A percentile compares a stretch with the other conserved stretches of the same genome.
Evolutionary conservation across 2,329 filamentous ascomycete species (phyloP).

Genomic region (Ramularia collo-cygni): DNA sequence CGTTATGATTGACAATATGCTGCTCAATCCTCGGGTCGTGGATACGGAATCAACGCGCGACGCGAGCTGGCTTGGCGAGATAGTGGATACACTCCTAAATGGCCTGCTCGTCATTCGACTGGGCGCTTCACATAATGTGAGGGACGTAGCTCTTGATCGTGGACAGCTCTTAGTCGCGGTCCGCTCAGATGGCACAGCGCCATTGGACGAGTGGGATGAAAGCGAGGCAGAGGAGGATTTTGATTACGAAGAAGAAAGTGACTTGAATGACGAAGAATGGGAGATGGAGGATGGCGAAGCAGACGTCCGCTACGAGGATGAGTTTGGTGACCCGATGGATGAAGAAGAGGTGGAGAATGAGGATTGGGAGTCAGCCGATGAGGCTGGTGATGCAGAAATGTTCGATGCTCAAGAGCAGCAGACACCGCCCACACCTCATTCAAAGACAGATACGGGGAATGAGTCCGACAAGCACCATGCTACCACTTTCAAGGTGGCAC

Average conservation of each 20-base stretch:
- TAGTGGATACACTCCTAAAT: constrained; percentile 48
- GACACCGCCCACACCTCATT: constrained; percentile 18
- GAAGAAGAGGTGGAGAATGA: constrained; percentile 38
- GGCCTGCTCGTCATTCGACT: constrained; percentile 50
- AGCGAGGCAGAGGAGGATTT: too few relatives aligned
- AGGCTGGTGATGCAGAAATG: constrained; percentile 16
- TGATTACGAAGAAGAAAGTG: constrained; percentile 22
- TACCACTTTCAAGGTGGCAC: too few relatives aligned
- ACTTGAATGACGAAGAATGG: constrained; percentile 31
- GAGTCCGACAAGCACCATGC: background rate
- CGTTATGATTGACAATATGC: constrained; percentile 47
- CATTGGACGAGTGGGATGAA: constrained; percentile 18
- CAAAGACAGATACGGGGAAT: background rate
- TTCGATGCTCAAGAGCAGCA: constrained; percentile 15
- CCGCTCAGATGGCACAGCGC: constrained; percentile 28
- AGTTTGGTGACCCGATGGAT: constrained; percentile 38
- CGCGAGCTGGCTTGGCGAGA: constrained; percentile 50
- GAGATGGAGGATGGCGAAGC: constrained; percentile 28
- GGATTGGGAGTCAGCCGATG: constrained; percentile 34
- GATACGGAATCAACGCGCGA: constrained; percentile 3
- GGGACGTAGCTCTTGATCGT: constrained; percentile 43
- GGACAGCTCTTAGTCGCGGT: constrained; percentile 46
- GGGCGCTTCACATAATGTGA: constrained; percentile 41
- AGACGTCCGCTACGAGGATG: constrained; percentile 33
- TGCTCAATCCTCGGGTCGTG: constrained; percentile 13